Evolutionary conservation across 2,329 filamentous ascomycete genomes (phyloP).

Genomic region (Fusarium nelsonii): DNA sequence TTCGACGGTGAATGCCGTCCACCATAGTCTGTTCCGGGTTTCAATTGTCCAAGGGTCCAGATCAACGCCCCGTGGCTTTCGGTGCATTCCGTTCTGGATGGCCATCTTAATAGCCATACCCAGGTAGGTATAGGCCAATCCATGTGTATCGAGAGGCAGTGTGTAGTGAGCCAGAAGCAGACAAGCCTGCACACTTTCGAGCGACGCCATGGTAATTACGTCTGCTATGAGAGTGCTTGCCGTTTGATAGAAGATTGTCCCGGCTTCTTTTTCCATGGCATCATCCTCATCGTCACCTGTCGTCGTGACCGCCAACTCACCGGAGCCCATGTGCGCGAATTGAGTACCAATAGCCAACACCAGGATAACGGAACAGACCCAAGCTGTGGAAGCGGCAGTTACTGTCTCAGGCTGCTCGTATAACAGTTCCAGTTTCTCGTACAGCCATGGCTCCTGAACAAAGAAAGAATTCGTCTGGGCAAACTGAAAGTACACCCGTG

Average conservation of each 20-base stretch:
- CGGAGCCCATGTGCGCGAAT: neutral
- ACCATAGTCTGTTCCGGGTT: neutral
- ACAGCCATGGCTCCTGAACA: neutral
- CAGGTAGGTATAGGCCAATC: neutral
- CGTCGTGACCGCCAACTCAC: neutral
- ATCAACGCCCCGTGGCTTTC: neutral
- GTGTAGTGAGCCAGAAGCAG: neutral
- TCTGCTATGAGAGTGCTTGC: neutral
- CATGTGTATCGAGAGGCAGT: neutral
- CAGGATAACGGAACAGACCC: neutral
- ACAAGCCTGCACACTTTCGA: neutral
- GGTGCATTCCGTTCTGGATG: constrained; percentile 2
- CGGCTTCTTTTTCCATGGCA: neutral
- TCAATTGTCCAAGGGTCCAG: neutral
- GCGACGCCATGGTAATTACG: neutral
- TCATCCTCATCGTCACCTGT: neutral
- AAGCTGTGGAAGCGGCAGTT: neutral
- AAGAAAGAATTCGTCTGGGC: constrained; percentile 4
- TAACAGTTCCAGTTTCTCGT: neutral
- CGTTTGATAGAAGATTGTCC: neutral
- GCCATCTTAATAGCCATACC: neutral
- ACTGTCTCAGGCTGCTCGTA: neutral
- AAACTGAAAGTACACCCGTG: neutral
- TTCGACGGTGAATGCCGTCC: neutral
- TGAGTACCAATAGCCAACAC: neutral